Evolutionary conservation across 371 early-diverging fungal genomes (phyloP), one percentile per base, ranked within the genome.

Genomic region (Homolaphlyctis polyrhiza): DNA sequence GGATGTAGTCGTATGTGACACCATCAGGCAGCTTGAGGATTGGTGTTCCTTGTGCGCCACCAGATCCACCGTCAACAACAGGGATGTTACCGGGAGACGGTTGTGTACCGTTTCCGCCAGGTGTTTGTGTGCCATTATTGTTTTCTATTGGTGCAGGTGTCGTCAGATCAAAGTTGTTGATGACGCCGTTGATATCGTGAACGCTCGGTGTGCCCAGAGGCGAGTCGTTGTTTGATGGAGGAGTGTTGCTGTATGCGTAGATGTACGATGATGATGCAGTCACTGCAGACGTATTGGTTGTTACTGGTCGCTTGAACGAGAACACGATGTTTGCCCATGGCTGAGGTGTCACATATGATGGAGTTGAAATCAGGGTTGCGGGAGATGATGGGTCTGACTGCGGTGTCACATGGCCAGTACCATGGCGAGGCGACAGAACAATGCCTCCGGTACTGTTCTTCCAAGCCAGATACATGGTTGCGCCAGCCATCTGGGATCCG

Each of bases 391-490:
- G n/a, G n/a, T n/a, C n/a, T n/a, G n/a, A n/a, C n/a, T n/a, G n/a
- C n/a, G n/a, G n/a, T n/a, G n/a, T n/a, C n/a, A n/a, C n/a, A n/a
- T n/a, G n/a, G n/a, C n/a, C n/a, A n/a, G n/a, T n/a, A n/a, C n/a
- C n/a, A n/a, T n/a, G n/a, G n/a, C 64, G 61, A 21, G 23, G 54
- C 21, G 45, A 29, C 27, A 71, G 29, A 18, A 43, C 59, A 39
- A 62, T 35, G 32, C 35, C 48, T 27, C 65, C 65, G 28, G 65
- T 52, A 0, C 33, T 21, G 32, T 47, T 60, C 25, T 50, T 43
- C n/a, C 35, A 66, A 16, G 59, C 67, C 21, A 70, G 8, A 49
- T 58, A 61, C 27, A 67, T 61, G 28, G 57, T 61, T 13, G 67
- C 58, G 27, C 21, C 23, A 8, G 14, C 6, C 67, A 67, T 67